Percentiles rank a stretch among this genome's conserved stretches.
phyloP scores from a whole-genome alignment of 75 land plant species.

The Cryptomeria japonica region DNA sequence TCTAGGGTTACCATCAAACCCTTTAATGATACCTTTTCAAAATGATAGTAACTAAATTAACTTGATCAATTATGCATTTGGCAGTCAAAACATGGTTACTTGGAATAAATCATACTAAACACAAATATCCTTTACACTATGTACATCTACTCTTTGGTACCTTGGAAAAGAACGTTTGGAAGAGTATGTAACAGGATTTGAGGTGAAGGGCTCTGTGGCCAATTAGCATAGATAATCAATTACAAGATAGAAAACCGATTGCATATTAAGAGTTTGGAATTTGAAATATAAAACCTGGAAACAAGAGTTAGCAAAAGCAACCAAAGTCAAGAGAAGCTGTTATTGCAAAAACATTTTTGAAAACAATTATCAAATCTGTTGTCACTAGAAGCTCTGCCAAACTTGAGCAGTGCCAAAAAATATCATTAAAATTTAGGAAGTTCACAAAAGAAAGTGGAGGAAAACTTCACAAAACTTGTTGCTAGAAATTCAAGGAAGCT shows the following conservation, averaged over 20 bases:
- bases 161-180: not conserved
- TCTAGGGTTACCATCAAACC: too few relatives aligned
- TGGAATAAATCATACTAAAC: not conserved
- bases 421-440: not conserved
- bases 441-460: not conserved
- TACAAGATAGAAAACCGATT: too few relatives aligned
- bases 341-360: not conserved
- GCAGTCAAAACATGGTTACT: not conserved
- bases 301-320: too few relatives aligned
- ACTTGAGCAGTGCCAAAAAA: not conserved
- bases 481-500: not conserved
- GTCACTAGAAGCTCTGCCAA: not conserved
- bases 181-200: not conserved
- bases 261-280: not conserved
- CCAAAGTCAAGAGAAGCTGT: too few relatives aligned
- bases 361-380: too few relatives aligned
- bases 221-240: not conserved
- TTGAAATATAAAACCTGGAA: too few relatives aligned
- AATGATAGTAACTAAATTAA: too few relatives aligned
- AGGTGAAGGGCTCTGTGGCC: too few relatives aligned
- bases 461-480: not conserved
- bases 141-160: not conserved
- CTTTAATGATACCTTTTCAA: not conserved
- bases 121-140: not conserved
- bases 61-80: not conserved